phyloP scores from a whole-genome alignment of 2,329 filamentous ascomycete species.

The Harringtonia aguacate region DNA sequence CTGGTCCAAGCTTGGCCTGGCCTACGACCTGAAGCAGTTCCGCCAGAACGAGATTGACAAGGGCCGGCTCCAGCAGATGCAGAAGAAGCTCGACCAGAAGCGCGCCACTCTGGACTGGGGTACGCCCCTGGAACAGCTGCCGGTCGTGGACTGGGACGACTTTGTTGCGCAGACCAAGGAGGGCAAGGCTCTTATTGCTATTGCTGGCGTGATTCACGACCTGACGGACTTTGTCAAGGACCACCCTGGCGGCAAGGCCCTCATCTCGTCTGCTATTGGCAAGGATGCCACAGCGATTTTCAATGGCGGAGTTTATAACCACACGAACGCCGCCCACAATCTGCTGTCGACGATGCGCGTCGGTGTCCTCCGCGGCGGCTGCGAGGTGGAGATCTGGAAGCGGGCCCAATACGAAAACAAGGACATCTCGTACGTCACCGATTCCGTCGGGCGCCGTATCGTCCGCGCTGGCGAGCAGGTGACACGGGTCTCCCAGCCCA shows the following conservation, averaged over 20 bases:
- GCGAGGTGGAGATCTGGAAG: constrained; percentile 91
- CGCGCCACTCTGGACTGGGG: constrained; percentile 77
- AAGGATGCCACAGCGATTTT: constrained; percentile 87
- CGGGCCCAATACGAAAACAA: constrained; percentile 75
- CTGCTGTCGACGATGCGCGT: constrained; percentile 80
- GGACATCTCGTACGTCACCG: constrained; percentile 69
- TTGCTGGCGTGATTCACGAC: constrained; percentile 81
- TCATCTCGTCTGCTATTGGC: constrained; percentile 72
- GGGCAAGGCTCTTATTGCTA: constrained; percentile 63
- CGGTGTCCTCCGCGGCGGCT: constrained; percentile 75
- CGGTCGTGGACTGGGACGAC: constrained; percentile 79
- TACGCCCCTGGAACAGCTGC: constrained; percentile 72
- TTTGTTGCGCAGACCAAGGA: constrained; percentile 69
- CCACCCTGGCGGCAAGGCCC: constrained; percentile 81
- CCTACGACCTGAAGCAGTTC: constrained; percentile 85
- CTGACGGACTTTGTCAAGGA: constrained; percentile 77
- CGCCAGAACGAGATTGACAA: constrained; percentile 87
- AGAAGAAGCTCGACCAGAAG: constrained; percentile 90
- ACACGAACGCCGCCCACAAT: constrained; percentile 86
- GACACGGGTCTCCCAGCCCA: constrained; percentile 71
- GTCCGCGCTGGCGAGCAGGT: constrained; percentile 77
- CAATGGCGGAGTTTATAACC: constrained; percentile 83
- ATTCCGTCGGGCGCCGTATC: constrained; percentile 70
- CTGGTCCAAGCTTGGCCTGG: constrained; percentile 76
- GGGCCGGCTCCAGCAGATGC: constrained; percentile 75